Conservation (phyloP, 257 asterid species). For the Nicotiana tabacum region DNA sequence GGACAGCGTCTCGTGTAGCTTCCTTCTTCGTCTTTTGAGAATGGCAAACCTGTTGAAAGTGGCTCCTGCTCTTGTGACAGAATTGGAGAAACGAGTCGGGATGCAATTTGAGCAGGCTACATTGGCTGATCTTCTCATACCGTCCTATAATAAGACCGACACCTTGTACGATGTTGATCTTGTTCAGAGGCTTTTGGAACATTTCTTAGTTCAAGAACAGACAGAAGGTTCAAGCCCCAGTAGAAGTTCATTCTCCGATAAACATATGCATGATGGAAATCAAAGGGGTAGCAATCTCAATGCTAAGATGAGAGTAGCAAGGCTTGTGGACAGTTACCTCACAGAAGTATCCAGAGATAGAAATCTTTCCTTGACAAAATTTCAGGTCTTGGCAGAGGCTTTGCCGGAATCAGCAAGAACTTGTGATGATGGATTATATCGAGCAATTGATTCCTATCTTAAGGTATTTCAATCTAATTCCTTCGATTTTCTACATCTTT, state of each 20-base stretch:
- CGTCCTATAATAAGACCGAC: conserved; percentile 55
- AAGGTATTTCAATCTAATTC: conserved; percentile 42
- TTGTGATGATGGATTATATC: conserved; percentile 83
- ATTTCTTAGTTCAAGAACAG: conserved; percentile 85
- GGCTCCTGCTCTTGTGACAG: conserved; percentile 83
- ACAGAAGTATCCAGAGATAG: conserved; percentile 90
- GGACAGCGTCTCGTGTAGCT: conserved; percentile 78
- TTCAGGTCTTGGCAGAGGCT: conserved; percentile 90
- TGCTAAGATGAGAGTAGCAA: conserved; percentile 89
- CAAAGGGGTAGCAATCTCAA: conserved; percentile 42
- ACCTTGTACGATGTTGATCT: conserved; percentile 77
- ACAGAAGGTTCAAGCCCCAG: conserved; percentile 65
- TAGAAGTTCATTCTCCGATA: conserved; percentile 49
- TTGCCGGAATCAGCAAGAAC: conserved; percentile 84
- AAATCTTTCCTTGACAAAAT: conserved; percentile 61
- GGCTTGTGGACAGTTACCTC: conserved; percentile 84
- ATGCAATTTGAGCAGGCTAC: conserved; percentile 93
- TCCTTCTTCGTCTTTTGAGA: conserved; percentile 64
- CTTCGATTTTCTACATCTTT: neutral
- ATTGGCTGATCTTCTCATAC: conserved; percentile 65
- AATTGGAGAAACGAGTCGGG: conserved; percentile 87
- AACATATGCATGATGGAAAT: conserved; percentile 36
- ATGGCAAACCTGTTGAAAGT: conserved; percentile 80
- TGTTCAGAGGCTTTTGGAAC: conserved; percentile 88
- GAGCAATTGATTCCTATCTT: conserved; percentile 90